These are phyloP conservation scores for Corylus avellana DNA, from an alignment of 306 rosid species.

Conservation along the genomic window DNA sequence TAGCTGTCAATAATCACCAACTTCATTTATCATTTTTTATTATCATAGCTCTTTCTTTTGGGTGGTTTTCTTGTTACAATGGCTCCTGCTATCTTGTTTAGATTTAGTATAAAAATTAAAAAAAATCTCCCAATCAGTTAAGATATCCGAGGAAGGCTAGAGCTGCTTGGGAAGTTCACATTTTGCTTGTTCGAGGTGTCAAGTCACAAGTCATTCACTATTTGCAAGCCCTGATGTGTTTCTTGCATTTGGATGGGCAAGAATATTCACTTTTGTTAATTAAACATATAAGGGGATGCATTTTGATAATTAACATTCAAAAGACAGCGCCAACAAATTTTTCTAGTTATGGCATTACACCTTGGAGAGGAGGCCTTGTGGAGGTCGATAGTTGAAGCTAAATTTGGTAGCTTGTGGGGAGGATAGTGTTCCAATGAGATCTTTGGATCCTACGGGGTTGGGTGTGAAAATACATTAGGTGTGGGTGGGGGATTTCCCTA, in stretches of 20 bases:
- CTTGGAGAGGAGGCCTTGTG: too few relatives aligned
- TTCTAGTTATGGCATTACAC: not conserved
- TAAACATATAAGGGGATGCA: not conserved
- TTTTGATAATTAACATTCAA: not conserved
- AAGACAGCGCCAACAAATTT: not conserved
- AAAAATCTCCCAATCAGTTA: not conserved
- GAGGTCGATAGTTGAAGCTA: too few relatives aligned
- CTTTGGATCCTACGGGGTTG: too few relatives aligned
- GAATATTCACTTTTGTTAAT: not conserved
- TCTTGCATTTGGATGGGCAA: not conserved
- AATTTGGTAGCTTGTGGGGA: too few relatives aligned
- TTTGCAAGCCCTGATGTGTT: not conserved
- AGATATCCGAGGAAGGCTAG: not conserved
- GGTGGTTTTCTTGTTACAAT: not conserved
- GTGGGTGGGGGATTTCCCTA: too few relatives aligned
- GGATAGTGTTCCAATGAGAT: too few relatives aligned
- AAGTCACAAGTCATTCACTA: not conserved
- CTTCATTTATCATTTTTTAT: not conserved
- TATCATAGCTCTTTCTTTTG: not conserved
- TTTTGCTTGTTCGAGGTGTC: not conserved
- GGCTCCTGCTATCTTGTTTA: not conserved
- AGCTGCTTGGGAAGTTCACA: not conserved
- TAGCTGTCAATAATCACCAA: not conserved
- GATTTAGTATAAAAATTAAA: not conserved
- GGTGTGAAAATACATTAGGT: too few relatives aligned